Percentiles rank a stretch among this genome's conserved stretches.
These are phyloP conservation scores for Chrysoporthe deuterocubensis DNA, from an alignment of 2,329 filamentous ascomycete genomes.

Conservation along the genomic window DNA sequence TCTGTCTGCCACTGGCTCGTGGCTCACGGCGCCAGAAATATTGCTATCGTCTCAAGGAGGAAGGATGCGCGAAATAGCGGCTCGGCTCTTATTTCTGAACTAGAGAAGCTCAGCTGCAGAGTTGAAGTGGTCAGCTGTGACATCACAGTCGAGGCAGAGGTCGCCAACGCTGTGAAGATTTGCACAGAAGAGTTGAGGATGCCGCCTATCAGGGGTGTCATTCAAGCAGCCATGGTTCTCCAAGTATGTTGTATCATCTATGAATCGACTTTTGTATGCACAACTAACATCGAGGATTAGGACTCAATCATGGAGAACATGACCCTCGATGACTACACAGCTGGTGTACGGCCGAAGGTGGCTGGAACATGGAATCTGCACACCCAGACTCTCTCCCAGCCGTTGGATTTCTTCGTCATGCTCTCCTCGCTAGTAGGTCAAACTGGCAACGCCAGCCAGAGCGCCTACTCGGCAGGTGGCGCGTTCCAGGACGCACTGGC, in stretches of 20 bases:
- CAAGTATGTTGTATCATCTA: neutral
- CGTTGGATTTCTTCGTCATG: conserved; percentile 29
- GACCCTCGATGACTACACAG: conserved; percentile 21
- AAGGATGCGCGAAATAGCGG: conserved; percentile 26
- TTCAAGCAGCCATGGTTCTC: conserved; percentile 39
- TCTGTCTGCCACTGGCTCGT: conserved; percentile 39
- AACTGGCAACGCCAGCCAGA: conserved; percentile 22
- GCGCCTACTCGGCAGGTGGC: conserved; percentile 37
- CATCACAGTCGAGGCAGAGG: conserved; percentile 35
- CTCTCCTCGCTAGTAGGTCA: conserved; percentile 21
- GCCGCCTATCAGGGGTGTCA: conserved; percentile 40
- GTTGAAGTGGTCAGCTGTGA: conserved; percentile 36
- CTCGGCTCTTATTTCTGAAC: conserved; percentile 31
- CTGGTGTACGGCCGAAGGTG: conserved; percentile 21
- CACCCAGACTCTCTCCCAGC: conserved; percentile 31
- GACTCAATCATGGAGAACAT: conserved; percentile 26
- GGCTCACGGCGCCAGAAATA: conserved; percentile 37
- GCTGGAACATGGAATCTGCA: conserved; percentile 25
- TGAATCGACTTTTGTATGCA: neutral
- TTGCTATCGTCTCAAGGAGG: conserved; percentile 39
- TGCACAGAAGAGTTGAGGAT: conserved; percentile 22
- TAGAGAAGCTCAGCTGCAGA: conserved; percentile 32
- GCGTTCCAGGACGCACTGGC: conserved; percentile 42
- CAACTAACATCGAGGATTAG: neutral
- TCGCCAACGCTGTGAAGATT: conserved; percentile 34